These are phyloP conservation scores for Lentinula aciculospora DNA, from an alignment of 768 basidiomycete species.

Conservation along the genomic window DNA sequence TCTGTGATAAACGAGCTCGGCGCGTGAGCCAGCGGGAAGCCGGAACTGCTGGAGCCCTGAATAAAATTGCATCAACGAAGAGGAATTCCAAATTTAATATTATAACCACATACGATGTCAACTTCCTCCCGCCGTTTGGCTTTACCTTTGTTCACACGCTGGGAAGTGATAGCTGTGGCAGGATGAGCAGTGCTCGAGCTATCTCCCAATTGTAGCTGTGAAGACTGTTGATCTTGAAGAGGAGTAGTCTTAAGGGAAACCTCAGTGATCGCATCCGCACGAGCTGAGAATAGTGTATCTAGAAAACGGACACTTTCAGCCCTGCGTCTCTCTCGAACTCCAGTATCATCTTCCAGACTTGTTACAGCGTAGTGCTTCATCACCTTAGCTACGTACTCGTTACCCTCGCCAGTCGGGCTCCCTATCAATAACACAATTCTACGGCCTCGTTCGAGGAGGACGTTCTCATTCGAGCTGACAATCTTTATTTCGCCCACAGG, in stretches of 20 bases:
- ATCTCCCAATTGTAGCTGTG: background rate
- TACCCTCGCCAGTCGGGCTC: background rate
- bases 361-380: background rate
- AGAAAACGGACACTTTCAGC: background rate
- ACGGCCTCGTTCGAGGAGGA: background rate
- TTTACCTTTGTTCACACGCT: background rate
- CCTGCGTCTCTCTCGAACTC: background rate
- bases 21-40: background rate
- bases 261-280: background rate
- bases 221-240: background rate
- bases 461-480: background rate
- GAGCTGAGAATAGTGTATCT: background rate
- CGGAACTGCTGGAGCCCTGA: background rate
- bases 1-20: background rate
- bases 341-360: background rate
- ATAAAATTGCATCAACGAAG: background rate
- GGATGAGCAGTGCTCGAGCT: background rate
- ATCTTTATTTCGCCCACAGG: background rate
- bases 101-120: background rate
- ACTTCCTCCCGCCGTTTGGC: background rate
- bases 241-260: too few species aligned
- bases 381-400: background rate
- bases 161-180: background rate
- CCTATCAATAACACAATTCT: background rate
- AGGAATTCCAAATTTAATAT: background rate